Evolutionary conservation across 2,329 filamentous ascomycete species (phyloP).

Genomic region (Diplodia scrobiculata): DNA sequence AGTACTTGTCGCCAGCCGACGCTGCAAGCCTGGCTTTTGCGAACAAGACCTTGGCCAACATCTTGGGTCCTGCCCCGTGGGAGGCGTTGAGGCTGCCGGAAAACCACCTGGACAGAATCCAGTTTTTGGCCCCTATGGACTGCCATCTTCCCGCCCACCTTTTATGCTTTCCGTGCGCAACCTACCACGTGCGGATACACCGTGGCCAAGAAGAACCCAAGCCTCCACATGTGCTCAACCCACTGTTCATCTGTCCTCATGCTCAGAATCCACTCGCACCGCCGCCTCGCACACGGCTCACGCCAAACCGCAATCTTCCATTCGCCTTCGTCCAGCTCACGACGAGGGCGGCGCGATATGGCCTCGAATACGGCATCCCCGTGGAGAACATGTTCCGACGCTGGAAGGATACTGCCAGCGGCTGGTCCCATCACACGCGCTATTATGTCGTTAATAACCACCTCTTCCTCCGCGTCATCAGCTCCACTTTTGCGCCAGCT

Average conservation of each 20-base stretch:
- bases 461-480: constrained; percentile 61
- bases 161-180: constrained; percentile 61
- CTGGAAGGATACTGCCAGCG: constrained; percentile 55
- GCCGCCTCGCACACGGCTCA: constrained; percentile 52
- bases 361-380: constrained; percentile 53
- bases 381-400: constrained; percentile 54
- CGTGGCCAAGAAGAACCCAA: constrained; percentile 58
- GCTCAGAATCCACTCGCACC: constrained; percentile 55
- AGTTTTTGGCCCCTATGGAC: constrained; percentile 58
- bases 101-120: constrained; percentile 51
- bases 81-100: constrained; percentile 40
- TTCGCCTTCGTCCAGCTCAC: constrained; percentile 63
- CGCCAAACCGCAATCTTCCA: constrained; percentile 58
- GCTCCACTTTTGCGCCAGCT: constrained; percentile 56
- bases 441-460: constrained; percentile 56
- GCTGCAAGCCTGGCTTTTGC: constrained; percentile 54
- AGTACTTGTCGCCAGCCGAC: constrained; percentile 50
- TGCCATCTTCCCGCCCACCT: constrained; percentile 57
- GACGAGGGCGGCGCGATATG: constrained; percentile 54
- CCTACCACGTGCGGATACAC: constrained; percentile 58
- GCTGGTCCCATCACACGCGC: constrained; percentile 59
- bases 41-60: constrained; percentile 50
- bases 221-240: constrained; percentile 58
- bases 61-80: constrained; percentile 49
- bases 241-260: constrained; percentile 60